These are phyloP conservation scores for Diplogelasinospora grovesii DNA, from an alignment of 495 filamentous ascomycete species.

Conservation along the genomic window DNA sequence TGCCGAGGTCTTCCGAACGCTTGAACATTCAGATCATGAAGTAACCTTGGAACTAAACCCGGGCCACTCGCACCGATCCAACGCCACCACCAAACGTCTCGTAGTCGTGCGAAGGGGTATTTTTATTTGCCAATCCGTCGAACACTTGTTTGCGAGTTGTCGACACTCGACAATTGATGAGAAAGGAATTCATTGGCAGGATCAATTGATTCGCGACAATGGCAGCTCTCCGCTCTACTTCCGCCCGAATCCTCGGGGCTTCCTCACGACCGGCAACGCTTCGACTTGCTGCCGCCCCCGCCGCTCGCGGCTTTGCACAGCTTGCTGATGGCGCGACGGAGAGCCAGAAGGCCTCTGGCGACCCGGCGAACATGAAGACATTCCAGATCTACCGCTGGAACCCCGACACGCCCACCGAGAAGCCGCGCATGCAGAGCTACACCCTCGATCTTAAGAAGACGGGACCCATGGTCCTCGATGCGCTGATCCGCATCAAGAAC, in stretches of 20 bases:
- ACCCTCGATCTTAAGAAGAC: constrained; percentile 96
- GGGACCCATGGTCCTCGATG: constrained; percentile 95
- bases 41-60: constrained; percentile 1
- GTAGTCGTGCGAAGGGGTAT: constrained; percentile 2
- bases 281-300: constrained; percentile 25
- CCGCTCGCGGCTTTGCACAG: constrained; percentile 38
- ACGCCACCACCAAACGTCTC: constrained; percentile 15
- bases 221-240: constrained; percentile 70
- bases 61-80: constrained; percentile 13
- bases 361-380: constrained; percentile 63
- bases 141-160: constrained; percentile 3
- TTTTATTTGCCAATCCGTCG: constrained; percentile 3
- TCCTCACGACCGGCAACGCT: constrained; percentile 42
- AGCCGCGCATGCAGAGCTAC: constrained; percentile 93
- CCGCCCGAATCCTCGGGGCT: constrained; percentile 55
- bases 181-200: neutral
- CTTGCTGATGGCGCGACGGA: constrained; percentile 38
- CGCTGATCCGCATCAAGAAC: constrained; percentile 97
- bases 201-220: constrained; percentile 39
- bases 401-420: constrained; percentile 79
- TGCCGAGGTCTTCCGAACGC: constrained; percentile 25
- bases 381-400: constrained; percentile 99
- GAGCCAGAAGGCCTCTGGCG: constrained; percentile 34
- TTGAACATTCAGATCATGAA: constrained; percentile 16
- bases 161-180: neutral